These are phyloP conservation scores for Marasmius fiardii DNA, from an alignment of 1,284 basidiomycete species.

Conservation along the genomic window DNA sequence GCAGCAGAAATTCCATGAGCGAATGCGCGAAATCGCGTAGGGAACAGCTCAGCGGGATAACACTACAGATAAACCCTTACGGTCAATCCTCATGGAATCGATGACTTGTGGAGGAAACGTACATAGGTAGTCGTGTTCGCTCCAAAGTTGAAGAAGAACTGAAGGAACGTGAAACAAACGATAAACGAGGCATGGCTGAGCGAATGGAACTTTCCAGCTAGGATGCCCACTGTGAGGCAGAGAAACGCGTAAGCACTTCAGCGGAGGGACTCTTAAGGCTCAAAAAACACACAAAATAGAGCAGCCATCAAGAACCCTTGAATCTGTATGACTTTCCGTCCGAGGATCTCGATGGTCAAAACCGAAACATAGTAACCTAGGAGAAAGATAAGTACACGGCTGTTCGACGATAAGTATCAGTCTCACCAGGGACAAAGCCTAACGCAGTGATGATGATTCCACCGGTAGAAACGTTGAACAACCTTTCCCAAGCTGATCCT, in stretches of 20 bases:
- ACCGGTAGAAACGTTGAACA: constrained; percentile 65
- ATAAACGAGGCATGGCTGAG: constrained; percentile 64
- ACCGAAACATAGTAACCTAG: constrained; percentile 68
- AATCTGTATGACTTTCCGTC: constrained; percentile 73
- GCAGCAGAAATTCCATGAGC: constrained; percentile 84
- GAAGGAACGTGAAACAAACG: constrained; percentile 60
- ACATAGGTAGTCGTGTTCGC: constrained; percentile 78
- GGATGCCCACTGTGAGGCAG: constrained; percentile 46
- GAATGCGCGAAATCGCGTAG: constrained; percentile 76
- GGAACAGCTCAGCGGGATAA: constrained; percentile 87
- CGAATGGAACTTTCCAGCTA: constrained; percentile 64
- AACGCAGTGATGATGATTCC: constrained; percentile 68
- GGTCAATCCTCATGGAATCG: constrained; percentile 2
- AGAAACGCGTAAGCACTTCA: not conserved
- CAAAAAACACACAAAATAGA: constrained; percentile 53
- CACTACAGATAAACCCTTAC: constrained; percentile 34
- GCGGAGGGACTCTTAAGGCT: not conserved
- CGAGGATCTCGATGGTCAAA: constrained; percentile 68
- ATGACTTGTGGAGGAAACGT: constrained; percentile 18
- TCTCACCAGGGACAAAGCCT: constrained; percentile 68
- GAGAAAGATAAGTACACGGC: constrained; percentile 23
- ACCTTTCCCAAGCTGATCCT: constrained; percentile 57
- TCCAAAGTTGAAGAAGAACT: constrained; percentile 82
- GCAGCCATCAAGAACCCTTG: constrained; percentile 76
- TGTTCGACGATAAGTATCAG: constrained; percentile 14